These are phyloP conservation scores for Bruguiera sexangula DNA, from an alignment of 345 rosid genomes.

Conservation along the genomic window DNA sequence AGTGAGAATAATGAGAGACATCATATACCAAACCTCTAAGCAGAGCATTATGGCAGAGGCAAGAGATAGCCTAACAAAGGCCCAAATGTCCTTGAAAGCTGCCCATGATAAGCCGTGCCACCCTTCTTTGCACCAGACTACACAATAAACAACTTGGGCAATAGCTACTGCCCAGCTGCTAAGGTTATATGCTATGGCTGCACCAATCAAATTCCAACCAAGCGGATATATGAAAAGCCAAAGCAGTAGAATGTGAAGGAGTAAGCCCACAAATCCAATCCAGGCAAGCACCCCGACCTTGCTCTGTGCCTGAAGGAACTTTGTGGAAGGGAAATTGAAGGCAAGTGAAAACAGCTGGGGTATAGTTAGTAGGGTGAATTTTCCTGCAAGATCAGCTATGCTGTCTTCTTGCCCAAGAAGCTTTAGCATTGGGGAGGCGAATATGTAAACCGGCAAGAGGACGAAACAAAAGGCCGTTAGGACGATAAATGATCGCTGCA, in stretches of 20 bases:
- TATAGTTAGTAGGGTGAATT: slow-evolving; percentile 43
- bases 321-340: slow-evolving; percentile 55
- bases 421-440: slow-evolving; percentile 59
- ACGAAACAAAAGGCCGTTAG: slow-evolving; percentile 36
- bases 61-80: slow-evolving; percentile 65
- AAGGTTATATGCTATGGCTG: slow-evolving; percentile 59
- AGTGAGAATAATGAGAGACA: slow-evolving; percentile 67
- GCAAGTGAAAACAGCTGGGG: slow-evolving; percentile 71
- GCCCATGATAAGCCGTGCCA: slow-evolving; percentile 62
- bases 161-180: slow-evolving; percentile 44
- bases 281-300: slow-evolving; percentile 53
- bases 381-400: slow-evolving; percentile 56
- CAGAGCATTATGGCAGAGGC: slow-evolving; percentile 88
- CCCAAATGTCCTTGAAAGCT: slow-evolving; percentile 70
- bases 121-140: slow-evolving; percentile 57
- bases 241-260: slow-evolving; percentile 39
- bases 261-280: slow-evolving; percentile 46
- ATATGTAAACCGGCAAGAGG: slow-evolving; percentile 57
- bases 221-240: slow-evolving; percentile 46
- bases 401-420: slow-evolving; percentile 54
- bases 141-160: slow-evolving; percentile 49
- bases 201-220: slow-evolving; percentile 56
- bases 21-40: slow-evolving; percentile 82
- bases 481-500: slow-evolving; percentile 84
- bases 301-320: slow-evolving; percentile 84